Conservation (phyloP, 2,329 filamentous ascomycete genomes). For the Apiospora pterosperma region DNA sequence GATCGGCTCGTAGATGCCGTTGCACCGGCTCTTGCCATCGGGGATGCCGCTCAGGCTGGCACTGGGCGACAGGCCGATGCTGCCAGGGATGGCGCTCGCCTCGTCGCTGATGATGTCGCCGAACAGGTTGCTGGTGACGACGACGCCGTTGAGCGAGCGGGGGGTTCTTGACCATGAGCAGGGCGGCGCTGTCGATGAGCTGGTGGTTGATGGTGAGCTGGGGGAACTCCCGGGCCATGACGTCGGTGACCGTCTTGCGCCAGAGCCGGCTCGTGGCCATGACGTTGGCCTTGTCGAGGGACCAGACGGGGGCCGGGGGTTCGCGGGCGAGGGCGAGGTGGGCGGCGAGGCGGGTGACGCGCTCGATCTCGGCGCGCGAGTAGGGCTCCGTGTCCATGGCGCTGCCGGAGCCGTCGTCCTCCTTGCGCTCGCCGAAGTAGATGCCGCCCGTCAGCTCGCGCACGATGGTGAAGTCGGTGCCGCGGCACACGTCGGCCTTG, state of each 20-base stretch:
- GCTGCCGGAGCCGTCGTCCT: slow-evolving; percentile 69
- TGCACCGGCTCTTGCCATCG: slow-evolving; percentile 78
- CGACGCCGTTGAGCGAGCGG: slow-evolving; percentile 78
- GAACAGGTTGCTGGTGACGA: slow-evolving; percentile 91
- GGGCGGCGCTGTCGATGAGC: slow-evolving; percentile 93
- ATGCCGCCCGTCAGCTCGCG: slow-evolving; percentile 90
- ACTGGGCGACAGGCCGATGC: slow-evolving; percentile 81
- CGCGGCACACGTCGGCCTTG: slow-evolving; percentile 79
- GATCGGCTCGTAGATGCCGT: slow-evolving; percentile 97
- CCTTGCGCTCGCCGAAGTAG: slow-evolving; percentile 89
- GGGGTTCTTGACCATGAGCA: slow-evolving; percentile 98
- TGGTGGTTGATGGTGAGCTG: slow-evolving; percentile 82
- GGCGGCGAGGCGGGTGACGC: slow-evolving; percentile 77
- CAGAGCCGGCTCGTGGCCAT: slow-evolving; percentile 86
- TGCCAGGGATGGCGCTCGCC: slow-evolving; percentile 90
- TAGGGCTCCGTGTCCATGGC: slow-evolving; percentile 88
- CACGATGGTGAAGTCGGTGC: slow-evolving; percentile 88
- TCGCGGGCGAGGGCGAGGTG: slow-evolving; percentile 74
- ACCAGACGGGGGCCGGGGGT: slow-evolving; percentile 77
- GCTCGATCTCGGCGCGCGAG: slow-evolving; percentile 79
- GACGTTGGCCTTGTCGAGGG: slow-evolving; percentile 94
- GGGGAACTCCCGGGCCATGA: slow-evolving; percentile 86
- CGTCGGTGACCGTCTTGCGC: slow-evolving; percentile 81
- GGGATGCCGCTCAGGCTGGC: slow-evolving; percentile 84
- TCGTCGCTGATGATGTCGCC: slow-evolving; percentile 96